Evolutionary conservation across 768 basidiomycete species (phyloP).

Genomic region (Chalciporus pseudorubinellus): DNA sequence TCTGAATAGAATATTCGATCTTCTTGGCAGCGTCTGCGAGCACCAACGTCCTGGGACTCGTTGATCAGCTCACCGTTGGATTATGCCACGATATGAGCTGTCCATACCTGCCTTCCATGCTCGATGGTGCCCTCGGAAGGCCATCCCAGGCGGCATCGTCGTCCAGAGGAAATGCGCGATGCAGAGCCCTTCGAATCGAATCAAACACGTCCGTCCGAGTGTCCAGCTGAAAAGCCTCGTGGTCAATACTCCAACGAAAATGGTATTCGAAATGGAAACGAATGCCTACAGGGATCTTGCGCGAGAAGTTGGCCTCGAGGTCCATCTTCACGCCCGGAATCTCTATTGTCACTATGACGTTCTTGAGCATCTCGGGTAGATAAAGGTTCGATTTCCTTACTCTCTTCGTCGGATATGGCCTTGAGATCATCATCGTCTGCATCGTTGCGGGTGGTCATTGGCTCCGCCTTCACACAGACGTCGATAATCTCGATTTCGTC

Average conservation of each 20-base stretch:
- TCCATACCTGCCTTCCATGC: constrained; percentile 25
- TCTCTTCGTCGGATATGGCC: background rate
- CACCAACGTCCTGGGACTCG: constrained; percentile 37
- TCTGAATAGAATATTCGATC: constrained; percentile 47
- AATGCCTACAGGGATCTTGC: constrained; percentile 39
- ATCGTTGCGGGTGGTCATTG: background rate
- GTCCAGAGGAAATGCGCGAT: constrained; percentile 20
- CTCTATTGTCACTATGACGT: background rate
- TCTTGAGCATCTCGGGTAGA: too few species aligned
- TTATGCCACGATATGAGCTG: background rate
- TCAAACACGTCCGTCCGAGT: constrained; percentile 38
- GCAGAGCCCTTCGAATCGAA: constrained; percentile 40
- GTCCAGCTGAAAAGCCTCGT: constrained; percentile 24
- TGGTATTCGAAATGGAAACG: background rate
- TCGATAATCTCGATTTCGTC: constrained; percentile 13
- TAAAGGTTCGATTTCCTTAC: background rate
- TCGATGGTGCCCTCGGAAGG: constrained; percentile 13
- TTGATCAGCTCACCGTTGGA: background rate
- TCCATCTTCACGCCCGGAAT: constrained; percentile 34
- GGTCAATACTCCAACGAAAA: background rate
- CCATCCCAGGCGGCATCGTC: constrained; percentile 29
- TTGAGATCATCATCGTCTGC: background rate
- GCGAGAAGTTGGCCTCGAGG: constrained; percentile 40
- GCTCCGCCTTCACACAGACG: constrained; percentile 1
- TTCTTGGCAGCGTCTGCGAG: constrained; percentile 42